Evolutionary conservation across 306 rosid genomes (phyloP).

Genomic region (Begonia fuchsioides): DNA sequence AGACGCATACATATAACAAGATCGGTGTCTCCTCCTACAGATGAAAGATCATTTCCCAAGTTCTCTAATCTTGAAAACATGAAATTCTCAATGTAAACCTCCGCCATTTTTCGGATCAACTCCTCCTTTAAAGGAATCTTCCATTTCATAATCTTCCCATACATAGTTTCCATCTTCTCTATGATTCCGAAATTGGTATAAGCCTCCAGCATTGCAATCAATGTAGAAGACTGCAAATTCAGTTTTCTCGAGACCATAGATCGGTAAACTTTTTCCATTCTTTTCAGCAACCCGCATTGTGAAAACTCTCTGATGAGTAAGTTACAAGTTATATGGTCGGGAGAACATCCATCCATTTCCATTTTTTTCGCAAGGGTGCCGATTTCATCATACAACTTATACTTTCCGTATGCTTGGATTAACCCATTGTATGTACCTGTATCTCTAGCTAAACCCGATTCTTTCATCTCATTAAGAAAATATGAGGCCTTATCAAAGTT

Average conservation of each 20-base stretch:
- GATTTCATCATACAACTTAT: slow-evolving; percentile 60
- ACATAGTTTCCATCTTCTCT: slow-evolving; percentile 56
- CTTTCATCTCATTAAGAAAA: slow-evolving; percentile 46
- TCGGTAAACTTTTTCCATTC: slow-evolving; percentile 41
- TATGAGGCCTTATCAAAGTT: slow-evolving; percentile 26
- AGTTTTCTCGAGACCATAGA: slow-evolving; percentile 43
- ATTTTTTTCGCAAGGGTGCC: slow-evolving; percentile 41
- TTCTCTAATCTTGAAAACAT: slow-evolving; percentile 57
- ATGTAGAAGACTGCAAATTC: slow-evolving; percentile 41
- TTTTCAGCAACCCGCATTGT: slow-evolving; percentile 41
- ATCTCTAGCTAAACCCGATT: slow-evolving; percentile 20
- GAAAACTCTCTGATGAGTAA: slow-evolving; percentile 54
- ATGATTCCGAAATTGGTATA: slow-evolving; percentile 51
- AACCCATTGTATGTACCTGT: slow-evolving; percentile 50
- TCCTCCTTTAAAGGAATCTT: slow-evolving; percentile 34
- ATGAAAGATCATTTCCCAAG: slow-evolving; percentile 38
- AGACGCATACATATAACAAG: slow-evolving; percentile 53
- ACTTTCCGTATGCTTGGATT: slow-evolving; percentile 51
- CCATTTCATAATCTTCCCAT: slow-evolving; percentile 25
- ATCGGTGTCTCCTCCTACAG: slow-evolving; percentile 24
- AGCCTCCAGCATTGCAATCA: slow-evolving; percentile 56
- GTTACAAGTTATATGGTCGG: slow-evolving; percentile 46
- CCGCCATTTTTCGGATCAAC: slow-evolving; percentile 44
- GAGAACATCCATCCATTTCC: slow-evolving; percentile 46
- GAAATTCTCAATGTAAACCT: slow-evolving; percentile 38